These are phyloP conservation scores for Pyricularia sp. DNA, from an alignment of 2,329 filamentous ascomycete species.

Conservation along the genomic window DNA sequence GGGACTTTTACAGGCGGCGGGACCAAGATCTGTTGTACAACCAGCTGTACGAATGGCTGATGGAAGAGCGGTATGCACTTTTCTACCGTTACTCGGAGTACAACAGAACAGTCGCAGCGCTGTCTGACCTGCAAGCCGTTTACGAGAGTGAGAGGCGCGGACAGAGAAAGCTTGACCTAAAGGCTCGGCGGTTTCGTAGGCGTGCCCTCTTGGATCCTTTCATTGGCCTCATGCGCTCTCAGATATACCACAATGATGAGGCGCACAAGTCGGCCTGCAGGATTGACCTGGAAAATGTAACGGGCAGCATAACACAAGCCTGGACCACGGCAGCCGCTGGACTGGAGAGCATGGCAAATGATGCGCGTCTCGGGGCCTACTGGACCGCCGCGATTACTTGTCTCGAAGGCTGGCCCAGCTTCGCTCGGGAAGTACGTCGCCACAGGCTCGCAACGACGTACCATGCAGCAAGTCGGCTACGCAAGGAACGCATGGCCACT, in stretches of 20 bases:
- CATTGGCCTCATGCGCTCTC: not conserved
- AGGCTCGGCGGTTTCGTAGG: not conserved
- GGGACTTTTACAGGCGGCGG: slow-evolving; percentile 8
- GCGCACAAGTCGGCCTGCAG: not conserved
- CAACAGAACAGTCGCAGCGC: slow-evolving; percentile 4
- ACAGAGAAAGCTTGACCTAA: not conserved
- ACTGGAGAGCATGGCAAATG: slow-evolving; percentile 5
- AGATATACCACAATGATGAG: not conserved
- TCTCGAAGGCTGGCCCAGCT: slow-evolving; percentile 10
- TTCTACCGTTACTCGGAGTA: slow-evolving; percentile 12
- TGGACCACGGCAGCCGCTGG: slow-evolving; percentile 4
- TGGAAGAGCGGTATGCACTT: slow-evolving; percentile 17
- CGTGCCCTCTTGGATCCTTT: not conserved
- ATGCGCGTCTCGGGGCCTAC: slow-evolving; percentile 13
- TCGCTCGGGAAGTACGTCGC: slow-evolving; percentile 9
- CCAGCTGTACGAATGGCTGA: slow-evolving; percentile 16
- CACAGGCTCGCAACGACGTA: slow-evolving; percentile 12
- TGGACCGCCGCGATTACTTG: slow-evolving; percentile 12
- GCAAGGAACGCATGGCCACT: slow-evolving; percentile 11
- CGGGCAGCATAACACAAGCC: not conserved
- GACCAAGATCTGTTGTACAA: not conserved
- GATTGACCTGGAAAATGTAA: not conserved
- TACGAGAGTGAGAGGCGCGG: not conserved
- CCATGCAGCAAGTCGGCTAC: slow-evolving; percentile 8
- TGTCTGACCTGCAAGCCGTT: not conserved